These are phyloP conservation scores for Lichtheimia ramosa DNA, from an alignment of 371 early-diverging fungal species.

Conservation along the genomic window DNA sequence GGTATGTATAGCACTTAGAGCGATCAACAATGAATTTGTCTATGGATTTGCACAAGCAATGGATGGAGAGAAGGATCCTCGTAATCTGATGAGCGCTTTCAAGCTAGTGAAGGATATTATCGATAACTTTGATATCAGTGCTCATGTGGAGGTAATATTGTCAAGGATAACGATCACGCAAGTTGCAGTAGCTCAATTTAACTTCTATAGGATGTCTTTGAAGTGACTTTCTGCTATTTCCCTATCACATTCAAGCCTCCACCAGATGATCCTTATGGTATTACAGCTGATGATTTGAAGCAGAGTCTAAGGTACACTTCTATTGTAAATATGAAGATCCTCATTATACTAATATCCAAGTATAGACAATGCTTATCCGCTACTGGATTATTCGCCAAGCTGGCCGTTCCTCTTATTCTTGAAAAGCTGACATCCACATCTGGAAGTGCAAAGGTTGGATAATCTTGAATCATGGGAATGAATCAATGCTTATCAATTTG, in stretches of 20 bases:
- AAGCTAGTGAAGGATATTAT: slow-evolving; percentile 66
- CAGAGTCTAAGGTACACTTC: slow-evolving; percentile 53
- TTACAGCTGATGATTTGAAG: slow-evolving; percentile 91
- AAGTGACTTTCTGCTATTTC: slow-evolving; percentile 96
- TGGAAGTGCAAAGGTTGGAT: slow-evolving; percentile 79
- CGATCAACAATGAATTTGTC: slow-evolving; percentile 71
- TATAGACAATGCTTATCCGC: slow-evolving; percentile 67
- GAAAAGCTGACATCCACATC: slow-evolving; percentile 89
- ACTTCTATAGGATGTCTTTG: slow-evolving; percentile 84
- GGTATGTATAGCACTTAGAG: slow-evolving; percentile 23
- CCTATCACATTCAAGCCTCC: slow-evolving; percentile 97
- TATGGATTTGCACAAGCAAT: slow-evolving; percentile 83
- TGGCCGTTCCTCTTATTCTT: slow-evolving; percentile 83
- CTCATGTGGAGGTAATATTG: slow-evolving; percentile 67
- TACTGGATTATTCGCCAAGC: slow-evolving; percentile 73
- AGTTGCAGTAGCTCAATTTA: not conserved
- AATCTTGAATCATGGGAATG: no score
- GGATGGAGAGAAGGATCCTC: slow-evolving; percentile 98
- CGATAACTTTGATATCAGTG: slow-evolving; percentile 70
- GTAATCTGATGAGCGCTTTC: slow-evolving; percentile 89
- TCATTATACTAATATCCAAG: not conserved
- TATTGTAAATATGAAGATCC: no score
- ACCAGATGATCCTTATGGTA: slow-evolving; percentile 90
- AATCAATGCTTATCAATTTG: no score
- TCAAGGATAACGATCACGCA: not conserved